Evolutionary conservation across 2,329 filamentous ascomycete species (phyloP), one percentile per base, ranked within the genome.

Genomic region (Plectosphaerella cucumerina): DNA sequence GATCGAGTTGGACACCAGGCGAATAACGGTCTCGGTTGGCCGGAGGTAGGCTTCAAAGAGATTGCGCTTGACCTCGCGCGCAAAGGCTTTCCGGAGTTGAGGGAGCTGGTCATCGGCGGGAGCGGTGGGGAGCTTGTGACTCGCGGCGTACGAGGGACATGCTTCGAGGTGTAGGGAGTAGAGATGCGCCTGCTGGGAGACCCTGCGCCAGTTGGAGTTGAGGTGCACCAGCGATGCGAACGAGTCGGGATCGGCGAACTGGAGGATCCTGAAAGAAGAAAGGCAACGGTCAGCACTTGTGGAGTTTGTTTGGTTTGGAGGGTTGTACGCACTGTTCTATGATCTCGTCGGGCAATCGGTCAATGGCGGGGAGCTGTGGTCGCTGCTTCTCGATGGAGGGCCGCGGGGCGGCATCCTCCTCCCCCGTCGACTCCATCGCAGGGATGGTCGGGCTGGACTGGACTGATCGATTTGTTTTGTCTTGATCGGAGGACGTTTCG

Each of bases 1-100:
- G 58, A 89, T 89, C 6, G 88, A 91, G 47, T 86, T 90, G 35
- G 89, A 94, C 12, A 95, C 84, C 48, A 96, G 75, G 63, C 87
- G 92, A 61, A 96, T 80, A 43, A 89, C 74, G 6, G 86, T 92
- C 61, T 81, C 77, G 53, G 70, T 78, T 4, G 89, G 89, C 17
- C 86, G 81, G 48, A 90, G 66, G 64, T 89, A 92, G 34, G 85
- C 82, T 58, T 89, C 84, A 64, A 92, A 93, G 46, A 90, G 75
- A 68, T 89, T 90, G 51, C 87, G 81, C 67, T 90, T 89, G 57
- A 87, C 80, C 63, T 92, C 85, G 47, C 76, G 76, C 9, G 82
- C 77, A 62, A 94, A 92, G 22, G 81, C 73, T 18, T 75, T 76
- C 51, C 88, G 86, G 31, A 93, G 72, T 18, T 67, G 69, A 43